Evolutionary conservation across 1,284 basidiomycete genomes (phyloP).

Genomic region (Paramarasmius palmivorus): DNA sequence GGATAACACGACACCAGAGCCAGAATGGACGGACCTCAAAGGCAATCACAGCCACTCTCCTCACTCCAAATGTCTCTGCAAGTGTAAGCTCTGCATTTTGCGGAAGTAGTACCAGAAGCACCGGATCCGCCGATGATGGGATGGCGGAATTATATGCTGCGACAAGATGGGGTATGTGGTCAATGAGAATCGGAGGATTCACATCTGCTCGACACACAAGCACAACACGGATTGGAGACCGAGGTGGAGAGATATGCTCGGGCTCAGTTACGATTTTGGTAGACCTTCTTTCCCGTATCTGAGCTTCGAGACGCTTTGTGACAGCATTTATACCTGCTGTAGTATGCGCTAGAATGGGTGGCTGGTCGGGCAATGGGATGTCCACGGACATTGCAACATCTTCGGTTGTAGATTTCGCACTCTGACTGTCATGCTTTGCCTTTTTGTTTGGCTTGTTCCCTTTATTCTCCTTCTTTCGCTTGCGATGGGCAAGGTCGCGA

Average conservation of each 20-base stretch:
- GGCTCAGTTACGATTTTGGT: constrained; percentile 14
- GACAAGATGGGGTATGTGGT: constrained; percentile 73
- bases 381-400: constrained; percentile 1
- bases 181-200: constrained; percentile 68
- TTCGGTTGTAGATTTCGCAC: constrained; percentile 6
- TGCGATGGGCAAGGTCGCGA: constrained; percentile 32
- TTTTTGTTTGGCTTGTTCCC: constrained; percentile 3
- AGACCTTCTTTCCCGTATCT: constrained; percentile 42
- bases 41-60: constrained; percentile 70
- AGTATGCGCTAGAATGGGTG: constrained; percentile 52
- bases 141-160: constrained; percentile 65
- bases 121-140: constrained; percentile 22
- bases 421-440: background rate
- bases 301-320: constrained; percentile 70
- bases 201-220: constrained; percentile 75
- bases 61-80: constrained; percentile 64
- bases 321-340: constrained; percentile 80
- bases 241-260: constrained; percentile 1
- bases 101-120: constrained; percentile 72
- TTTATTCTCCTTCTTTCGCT: constrained; percentile 35
- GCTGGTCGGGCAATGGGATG: constrained; percentile 24
- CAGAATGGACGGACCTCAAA: constrained; percentile 41
- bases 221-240: constrained; percentile 41
- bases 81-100: constrained; percentile 68
- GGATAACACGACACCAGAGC: constrained; percentile 1